Percentiles rank a stretch among this genome's conserved stretches.
phyloP scores from a whole-genome alignment of 1,284 basidiomycete genomes.

The Apiotrichum domesticum region DNA sequence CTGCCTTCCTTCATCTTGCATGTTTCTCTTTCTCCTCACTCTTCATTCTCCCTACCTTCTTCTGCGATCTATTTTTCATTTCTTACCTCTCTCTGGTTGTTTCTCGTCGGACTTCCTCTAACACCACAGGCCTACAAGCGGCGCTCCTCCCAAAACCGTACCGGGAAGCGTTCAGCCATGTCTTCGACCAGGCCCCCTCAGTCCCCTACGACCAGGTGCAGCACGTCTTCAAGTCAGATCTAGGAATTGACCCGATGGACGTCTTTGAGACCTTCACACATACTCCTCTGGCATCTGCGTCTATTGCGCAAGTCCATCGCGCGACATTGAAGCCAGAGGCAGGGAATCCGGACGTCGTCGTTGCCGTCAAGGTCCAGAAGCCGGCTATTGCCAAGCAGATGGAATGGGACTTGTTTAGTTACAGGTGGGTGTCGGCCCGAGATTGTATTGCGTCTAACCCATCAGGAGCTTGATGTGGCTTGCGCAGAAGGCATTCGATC shows the following conservation, averaged over 20 bases:
- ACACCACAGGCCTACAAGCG: constrained; percentile 65
- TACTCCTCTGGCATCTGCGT: constrained; percentile 70
- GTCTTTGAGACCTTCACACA: constrained; percentile 72
- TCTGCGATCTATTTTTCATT: not conserved
- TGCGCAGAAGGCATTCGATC: constrained; percentile 42
- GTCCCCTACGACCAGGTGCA: constrained; percentile 65
- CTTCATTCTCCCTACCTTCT: not conserved
- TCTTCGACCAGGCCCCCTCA: constrained; percentile 81
- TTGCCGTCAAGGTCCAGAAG: constrained; percentile 89
- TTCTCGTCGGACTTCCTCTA: not conserved
- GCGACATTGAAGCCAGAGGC: constrained; percentile 54
- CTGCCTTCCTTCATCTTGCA: no score
- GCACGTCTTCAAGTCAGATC: constrained; percentile 65
- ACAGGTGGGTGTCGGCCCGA: constrained; percentile 21
- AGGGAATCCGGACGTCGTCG: constrained; percentile 43
- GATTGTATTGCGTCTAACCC: not conserved
- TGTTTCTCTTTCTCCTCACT: no score
- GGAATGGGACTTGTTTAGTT: constrained; percentile 64
- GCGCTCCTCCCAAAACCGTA: constrained; percentile 73
- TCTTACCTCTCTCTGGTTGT: not conserved
- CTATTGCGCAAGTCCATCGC: constrained; percentile 80
- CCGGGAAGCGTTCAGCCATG: constrained; percentile 67
- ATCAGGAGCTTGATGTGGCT: constrained; percentile 40
- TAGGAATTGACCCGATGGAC: constrained; percentile 61
- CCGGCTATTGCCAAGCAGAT: constrained; percentile 77